Conservation (phyloP, 177 flowering plant species). For the Vitis hybrid region DNA sequence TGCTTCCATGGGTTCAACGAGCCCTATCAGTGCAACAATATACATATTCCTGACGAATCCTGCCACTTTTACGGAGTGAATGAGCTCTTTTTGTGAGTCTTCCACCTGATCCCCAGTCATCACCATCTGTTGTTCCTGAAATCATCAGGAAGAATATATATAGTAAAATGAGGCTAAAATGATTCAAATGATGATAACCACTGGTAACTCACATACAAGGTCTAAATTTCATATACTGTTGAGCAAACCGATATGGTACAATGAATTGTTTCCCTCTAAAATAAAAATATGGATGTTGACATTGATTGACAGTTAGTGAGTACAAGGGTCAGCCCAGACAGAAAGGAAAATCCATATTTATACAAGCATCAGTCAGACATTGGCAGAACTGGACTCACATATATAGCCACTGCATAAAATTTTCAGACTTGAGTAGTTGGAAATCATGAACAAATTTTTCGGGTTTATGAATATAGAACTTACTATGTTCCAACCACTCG, state of each 20-base stretch:
- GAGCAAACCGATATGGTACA: no score
- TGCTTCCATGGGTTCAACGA: slow-evolving; percentile 89
- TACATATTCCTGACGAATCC: slow-evolving; percentile 88
- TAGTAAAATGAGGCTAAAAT: no score
- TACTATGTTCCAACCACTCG: slow-evolving; percentile 6
- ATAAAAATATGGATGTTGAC: no score
- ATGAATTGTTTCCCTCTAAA: no score
- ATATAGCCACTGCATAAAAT: slow-evolving; percentile 1
- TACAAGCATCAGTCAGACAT: no score
- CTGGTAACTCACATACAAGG: no score
- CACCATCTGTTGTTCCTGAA: slow-evolving; percentile 84
- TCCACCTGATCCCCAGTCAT: slow-evolving; percentile 77
- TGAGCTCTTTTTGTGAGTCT: slow-evolving; percentile 59
- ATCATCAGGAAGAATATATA: neutral
- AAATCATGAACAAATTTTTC: no score
- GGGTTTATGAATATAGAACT: neutral
- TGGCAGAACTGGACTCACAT: slow-evolving; percentile 4
- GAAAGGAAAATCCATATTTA: neutral
- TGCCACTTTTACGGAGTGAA: slow-evolving; percentile 73
- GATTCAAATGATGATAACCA: no score
- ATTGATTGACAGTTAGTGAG: no score
- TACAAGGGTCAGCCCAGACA: slow-evolving; percentile 5
- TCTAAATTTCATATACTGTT: no score
- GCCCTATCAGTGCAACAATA: slow-evolving; percentile 72
- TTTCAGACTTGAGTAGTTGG: no score